Evolutionary conservation across 192 early-diverging fungal species (phyloP).

Genomic region (Gonapodya sp.): DNA sequence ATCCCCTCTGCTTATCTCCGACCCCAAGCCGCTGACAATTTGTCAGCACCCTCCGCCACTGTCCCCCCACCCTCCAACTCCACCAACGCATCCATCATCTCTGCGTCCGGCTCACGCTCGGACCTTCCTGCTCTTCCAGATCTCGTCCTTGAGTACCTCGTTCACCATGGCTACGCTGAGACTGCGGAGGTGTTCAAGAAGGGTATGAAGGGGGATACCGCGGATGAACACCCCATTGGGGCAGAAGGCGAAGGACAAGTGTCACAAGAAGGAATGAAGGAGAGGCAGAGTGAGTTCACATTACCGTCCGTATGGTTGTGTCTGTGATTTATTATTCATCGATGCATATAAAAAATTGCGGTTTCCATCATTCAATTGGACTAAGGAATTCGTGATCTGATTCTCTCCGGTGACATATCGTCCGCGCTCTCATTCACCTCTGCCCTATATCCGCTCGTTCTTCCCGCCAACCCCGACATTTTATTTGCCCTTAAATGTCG

Average conservation of each 20-base stretch:
- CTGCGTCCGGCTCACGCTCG: too few species aligned
- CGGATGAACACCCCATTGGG: too few species aligned
- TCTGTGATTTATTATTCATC: too few species aligned
- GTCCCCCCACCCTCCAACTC: not conserved
- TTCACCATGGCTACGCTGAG: slow-evolving; percentile 72
- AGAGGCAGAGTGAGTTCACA: not conserved
- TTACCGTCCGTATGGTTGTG: too few species aligned
- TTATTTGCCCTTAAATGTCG: slow-evolving; percentile 71
- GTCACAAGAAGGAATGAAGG: slow-evolving; percentile 8
- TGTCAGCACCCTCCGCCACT: not conserved
- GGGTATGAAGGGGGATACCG: slow-evolving; percentile 16
- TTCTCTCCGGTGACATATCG: slow-evolving; percentile 68
- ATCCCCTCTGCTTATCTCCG: slow-evolving; percentile 7
- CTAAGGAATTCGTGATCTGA: slow-evolving; percentile 36
- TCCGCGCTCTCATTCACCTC: slow-evolving; percentile 57
- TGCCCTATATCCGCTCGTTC: slow-evolving; percentile 54
- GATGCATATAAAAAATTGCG: too few species aligned
- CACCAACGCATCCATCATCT: not conserved
- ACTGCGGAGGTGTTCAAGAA: slow-evolving; percentile 62
- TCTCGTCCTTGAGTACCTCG: slow-evolving; percentile 68
- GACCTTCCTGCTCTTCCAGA: slow-evolving; percentile 25
- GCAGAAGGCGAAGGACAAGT: too few species aligned
- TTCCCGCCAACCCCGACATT: slow-evolving; percentile 50
- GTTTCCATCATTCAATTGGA: not conserved
- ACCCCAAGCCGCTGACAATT: not conserved